Evolutionary conservation across 495 filamentous ascomycete genomes (phyloP).

Genomic region (Melanomma pulvis-pyrius): DNA sequence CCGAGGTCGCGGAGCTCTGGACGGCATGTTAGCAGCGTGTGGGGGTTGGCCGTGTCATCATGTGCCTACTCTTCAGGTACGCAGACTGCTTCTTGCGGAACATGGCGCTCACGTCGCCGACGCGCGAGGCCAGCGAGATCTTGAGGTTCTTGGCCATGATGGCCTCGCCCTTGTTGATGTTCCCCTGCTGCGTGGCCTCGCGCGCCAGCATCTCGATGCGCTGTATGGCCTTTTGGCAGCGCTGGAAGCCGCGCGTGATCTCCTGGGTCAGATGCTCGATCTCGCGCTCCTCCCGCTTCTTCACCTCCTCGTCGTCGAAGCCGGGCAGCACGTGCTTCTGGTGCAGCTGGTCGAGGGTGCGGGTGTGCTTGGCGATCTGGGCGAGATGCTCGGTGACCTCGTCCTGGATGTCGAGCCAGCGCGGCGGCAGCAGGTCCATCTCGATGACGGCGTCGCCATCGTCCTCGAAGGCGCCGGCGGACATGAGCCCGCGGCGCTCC

Average conservation of each 20-base stretch:
- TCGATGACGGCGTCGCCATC: conserved; percentile 96
- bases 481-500: conserved; percentile 87
- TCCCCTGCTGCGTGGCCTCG: conserved; percentile 68
- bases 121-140: conserved; percentile 80
- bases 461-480: conserved; percentile 72
- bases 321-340: conserved; percentile 96
- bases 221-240: conserved; percentile 85
- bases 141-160: conserved; percentile 96
- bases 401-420: conserved; percentile 94
- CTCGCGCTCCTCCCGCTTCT: conserved; percentile 77
- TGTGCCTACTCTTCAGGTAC: conserved; percentile 81
- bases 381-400: conserved; percentile 84
- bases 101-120: conserved; percentile 88
- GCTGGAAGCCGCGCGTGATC: conserved; percentile 85
- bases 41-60: not conserved
- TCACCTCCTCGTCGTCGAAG: conserved; percentile 91
- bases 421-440: conserved; percentile 94
- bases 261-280: conserved; percentile 90
- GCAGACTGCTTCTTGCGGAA: conserved; percentile 97
- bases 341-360: conserved; percentile 85
- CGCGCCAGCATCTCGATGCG: conserved; percentile 82
- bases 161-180: conserved; percentile 79
- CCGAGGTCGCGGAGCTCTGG: conserved; percentile 83
- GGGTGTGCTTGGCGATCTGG: conserved; percentile 78
- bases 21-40: conserved; percentile 16